Base-by-base conservation (phyloP, 1,284 basidiomycete genomes). In the Ustilago xerochloae region DNA sequence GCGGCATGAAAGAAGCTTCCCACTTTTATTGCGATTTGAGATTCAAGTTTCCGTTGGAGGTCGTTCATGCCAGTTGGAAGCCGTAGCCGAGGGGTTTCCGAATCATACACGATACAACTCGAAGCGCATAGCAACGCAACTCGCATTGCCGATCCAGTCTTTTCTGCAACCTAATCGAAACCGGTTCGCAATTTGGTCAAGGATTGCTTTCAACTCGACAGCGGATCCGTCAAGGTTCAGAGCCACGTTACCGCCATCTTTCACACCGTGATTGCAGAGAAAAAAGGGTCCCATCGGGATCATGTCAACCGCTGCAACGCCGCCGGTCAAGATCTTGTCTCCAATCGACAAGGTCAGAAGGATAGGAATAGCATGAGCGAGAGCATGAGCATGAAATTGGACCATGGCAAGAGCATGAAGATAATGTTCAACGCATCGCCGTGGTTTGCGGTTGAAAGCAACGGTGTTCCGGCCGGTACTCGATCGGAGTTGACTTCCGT, bases 1-100 rank as follows among this genome's bases (percentile, higher is more conserved):
- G 41, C 41, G 41, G 41, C 41, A 43, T 43, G 41, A 43, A 43
- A 43, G 41, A 43, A 43, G 41, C 41, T 24, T 2, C 41, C n/a
- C n/a, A n/a, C n/a, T n/a, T n/a, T n/a, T 43, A 24, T 43, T 43
- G 41, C 41, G 26, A 43, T 43, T 15, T 13, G 22, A 16, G 12
- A 8, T 26, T 2, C 26, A 8, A 13, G 41, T 43, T 43, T 43
- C 41, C 41, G 41, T 43, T 43, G 41, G 41, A 43, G 41, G 13
- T 43, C n/a, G n/a, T 43, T 43, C 7, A 43, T 43, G 41, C 41
- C 12, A 7, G 8, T n/a, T 39, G 38, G 18, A 22, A 18, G 4
- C 41, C 41, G 41, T 26, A 43, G 41, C 41, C 41, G 41, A 43
- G 41, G 22, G 26, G n/a, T 20, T 3, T 24, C 22, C 41, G 22